Evolutionary conservation across 805 yeast genomes (phyloP), one percentile per base, ranked within the genome.

Genomic region (Cyberlindnera bimundalis): DNA sequence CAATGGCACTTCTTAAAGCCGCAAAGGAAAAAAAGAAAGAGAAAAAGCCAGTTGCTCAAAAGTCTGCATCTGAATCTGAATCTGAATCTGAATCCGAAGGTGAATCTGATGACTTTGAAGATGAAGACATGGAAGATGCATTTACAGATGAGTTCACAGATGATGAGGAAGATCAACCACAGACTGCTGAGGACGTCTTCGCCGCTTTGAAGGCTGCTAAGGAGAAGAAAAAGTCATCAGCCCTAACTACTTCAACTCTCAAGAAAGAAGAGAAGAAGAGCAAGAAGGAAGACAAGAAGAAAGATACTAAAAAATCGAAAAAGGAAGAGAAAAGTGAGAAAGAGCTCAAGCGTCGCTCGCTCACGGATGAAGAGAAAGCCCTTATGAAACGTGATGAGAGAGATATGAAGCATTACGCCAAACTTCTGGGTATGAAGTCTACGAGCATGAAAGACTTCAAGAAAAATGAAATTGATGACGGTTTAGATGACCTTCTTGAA

Each of bases 391-490:
- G 73, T 47, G 95, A 85, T 50, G 95, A 86, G 44, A 81, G 77
- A 42, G 96, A 90, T 39, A 80, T 85, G 64, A 78, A 74, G 31
- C 87, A 82, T 56, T 90, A 88, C 59, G 90, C 96, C 4, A 83
- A 82, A 47, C 81, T 84, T 53, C 67, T 90, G 9, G 95, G 95
- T 1, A 59, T 85, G 51, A 79, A 79, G 48, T 76, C 78, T 0
- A 72, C 70, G 40, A 69, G 68, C 13, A 66, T 82, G 34, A 62
- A 70, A 28, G 59, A 74, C 73, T 47, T 60, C 44, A 56, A 56
- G 4, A 80, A 73, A 29, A 56, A 56, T 1, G 80, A 73, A 28
- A 88, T 79, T 12, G 84, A 83, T 55, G 96, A 88, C 61, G 75
- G 81, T 2, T 68, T 89, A 35, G 96, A 85, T 33, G 95, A 89